Conservation (phyloP, 2,329 filamentous ascomycete genomes). For the Xylariales sp. region DNA sequence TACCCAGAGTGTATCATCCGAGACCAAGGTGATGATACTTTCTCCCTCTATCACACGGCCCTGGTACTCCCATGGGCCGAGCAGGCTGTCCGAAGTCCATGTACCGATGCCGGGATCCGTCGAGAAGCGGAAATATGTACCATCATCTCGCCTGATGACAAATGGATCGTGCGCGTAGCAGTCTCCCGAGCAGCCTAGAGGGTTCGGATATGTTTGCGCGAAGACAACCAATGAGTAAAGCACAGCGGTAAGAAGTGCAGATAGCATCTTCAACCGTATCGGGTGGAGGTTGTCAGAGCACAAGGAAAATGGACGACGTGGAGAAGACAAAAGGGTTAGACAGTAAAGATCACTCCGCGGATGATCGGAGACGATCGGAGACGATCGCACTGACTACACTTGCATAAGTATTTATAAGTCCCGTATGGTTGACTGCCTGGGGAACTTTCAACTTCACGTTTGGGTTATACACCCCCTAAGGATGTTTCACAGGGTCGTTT, state of each 20-base stretch:
- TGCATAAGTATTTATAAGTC: too few relatives aligned
- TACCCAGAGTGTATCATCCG: conserved; percentile 38
- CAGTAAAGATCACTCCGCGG: not conserved
- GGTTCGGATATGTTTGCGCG: conserved; percentile 21
- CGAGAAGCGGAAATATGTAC: conserved; percentile 37
- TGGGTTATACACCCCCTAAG: too few relatives aligned
- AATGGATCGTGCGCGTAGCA: conserved; percentile 35
- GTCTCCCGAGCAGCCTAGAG: conserved; percentile 29
- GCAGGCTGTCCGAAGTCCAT: conserved; percentile 27
- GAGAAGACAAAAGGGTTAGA: not conserved
- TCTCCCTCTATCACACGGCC: conserved; percentile 32
- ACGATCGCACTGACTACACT: too few relatives aligned
- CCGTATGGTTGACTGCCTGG: too few relatives aligned
- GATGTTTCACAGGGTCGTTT: too few relatives aligned
- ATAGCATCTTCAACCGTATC: conserved; percentile 1
- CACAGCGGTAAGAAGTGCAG: too few relatives aligned
- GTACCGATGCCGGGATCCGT: conserved; percentile 35
- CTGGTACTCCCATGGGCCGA: conserved; percentile 36
- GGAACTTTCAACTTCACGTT: too few relatives aligned
- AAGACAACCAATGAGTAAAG: too few relatives aligned
- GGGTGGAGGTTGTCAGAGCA: too few relatives aligned
- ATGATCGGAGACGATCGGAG: too few relatives aligned
- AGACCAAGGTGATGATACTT: conserved; percentile 33
- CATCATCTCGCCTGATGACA: conserved; percentile 31
- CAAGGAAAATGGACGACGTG: not conserved